Evolutionary conservation across 2,329 filamentous ascomycete genomes (phyloP).

Genomic region (Pseudocercospora macadamiae): DNA sequence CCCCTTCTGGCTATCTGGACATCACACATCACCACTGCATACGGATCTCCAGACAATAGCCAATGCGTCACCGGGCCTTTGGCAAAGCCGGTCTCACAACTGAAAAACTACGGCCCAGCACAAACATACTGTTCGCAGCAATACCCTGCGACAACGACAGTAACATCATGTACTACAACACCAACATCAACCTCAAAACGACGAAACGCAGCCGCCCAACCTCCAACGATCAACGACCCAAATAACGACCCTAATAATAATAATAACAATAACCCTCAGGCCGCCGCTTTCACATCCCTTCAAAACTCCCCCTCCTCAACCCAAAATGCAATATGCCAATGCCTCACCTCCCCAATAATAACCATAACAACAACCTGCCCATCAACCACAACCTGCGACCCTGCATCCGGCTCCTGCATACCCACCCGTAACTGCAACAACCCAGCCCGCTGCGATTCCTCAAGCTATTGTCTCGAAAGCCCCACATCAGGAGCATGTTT

Average conservation of each 20-base stretch:
- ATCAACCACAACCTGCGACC: conserved; percentile 9
- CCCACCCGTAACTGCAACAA: conserved; percentile 20
- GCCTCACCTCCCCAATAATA: neutral
- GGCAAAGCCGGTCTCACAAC: conserved; percentile 8
- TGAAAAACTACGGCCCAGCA: conserved; percentile 18
- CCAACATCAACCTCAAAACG: neutral
- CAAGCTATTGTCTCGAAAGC: conserved; percentile 22
- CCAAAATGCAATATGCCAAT: too few relatives aligned
- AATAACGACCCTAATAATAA: neutral
- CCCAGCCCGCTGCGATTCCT: conserved; percentile 18
- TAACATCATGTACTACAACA: conserved; percentile 10
- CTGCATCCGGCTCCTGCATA: conserved; percentile 10
- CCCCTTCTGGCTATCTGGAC: neutral
- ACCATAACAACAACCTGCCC: conserved; percentile 12
- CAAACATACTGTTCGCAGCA: conserved; percentile 14
- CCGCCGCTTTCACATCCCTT: too few relatives aligned
- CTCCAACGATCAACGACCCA: too few relatives aligned
- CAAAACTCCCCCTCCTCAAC: too few relatives aligned
- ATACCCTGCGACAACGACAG: conserved; percentile 10
- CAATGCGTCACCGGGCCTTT: conserved; percentile 12
- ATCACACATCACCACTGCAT: neutral
- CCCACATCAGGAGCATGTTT: conserved; percentile 19
- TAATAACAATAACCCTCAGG: too few relatives aligned
- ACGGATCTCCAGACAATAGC: conserved; percentile 6
- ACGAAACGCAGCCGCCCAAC: too few relatives aligned